These are phyloP conservation scores for Alternaria novae-zelandiae DNA, from an alignment of 2,329 filamentous ascomycete genomes.

Conservation along the genomic window DNA sequence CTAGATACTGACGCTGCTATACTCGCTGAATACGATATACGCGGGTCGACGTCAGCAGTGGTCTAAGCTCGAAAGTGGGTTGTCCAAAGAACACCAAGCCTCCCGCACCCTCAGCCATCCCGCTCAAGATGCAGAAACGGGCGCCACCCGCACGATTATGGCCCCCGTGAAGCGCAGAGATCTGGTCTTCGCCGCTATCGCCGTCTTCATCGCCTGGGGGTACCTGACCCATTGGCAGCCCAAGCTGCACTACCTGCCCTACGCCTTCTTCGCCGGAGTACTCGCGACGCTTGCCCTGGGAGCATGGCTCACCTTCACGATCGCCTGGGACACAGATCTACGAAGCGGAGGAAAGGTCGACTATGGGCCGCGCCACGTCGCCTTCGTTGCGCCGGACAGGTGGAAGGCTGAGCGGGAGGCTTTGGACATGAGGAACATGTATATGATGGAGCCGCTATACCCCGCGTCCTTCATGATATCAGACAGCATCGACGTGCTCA, in stretches of 20 bases:
- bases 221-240: constrained; percentile 84
- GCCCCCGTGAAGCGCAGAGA: constrained; percentile 74
- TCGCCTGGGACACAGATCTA: constrained; percentile 55
- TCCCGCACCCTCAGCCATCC: constrained; percentile 19
- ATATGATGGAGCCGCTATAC: constrained; percentile 72
- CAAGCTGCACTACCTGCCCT: constrained; percentile 79
- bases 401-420: constrained; percentile 76
- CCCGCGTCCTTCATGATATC: constrained; percentile 79
- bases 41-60: constrained; percentile 22
- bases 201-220: constrained; percentile 85
- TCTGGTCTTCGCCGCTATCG: constrained; percentile 70
- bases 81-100: constrained; percentile 22
- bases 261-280: constrained; percentile 78
- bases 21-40: constrained; percentile 8
- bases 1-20: neutral
- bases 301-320: constrained; percentile 67
- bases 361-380: constrained; percentile 51
- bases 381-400: constrained; percentile 66
- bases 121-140: constrained; percentile 46
- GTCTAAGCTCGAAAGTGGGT: constrained; percentile 24
- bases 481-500: constrained; percentile 76
- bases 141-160: constrained; percentile 61
- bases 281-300: constrained; percentile 62
- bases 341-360: constrained; percentile 50
- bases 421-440: constrained; percentile 69